Base-by-base conservation (phyloP, 768 basidiomycete genomes). In the Lentinula raphanica region DNA sequence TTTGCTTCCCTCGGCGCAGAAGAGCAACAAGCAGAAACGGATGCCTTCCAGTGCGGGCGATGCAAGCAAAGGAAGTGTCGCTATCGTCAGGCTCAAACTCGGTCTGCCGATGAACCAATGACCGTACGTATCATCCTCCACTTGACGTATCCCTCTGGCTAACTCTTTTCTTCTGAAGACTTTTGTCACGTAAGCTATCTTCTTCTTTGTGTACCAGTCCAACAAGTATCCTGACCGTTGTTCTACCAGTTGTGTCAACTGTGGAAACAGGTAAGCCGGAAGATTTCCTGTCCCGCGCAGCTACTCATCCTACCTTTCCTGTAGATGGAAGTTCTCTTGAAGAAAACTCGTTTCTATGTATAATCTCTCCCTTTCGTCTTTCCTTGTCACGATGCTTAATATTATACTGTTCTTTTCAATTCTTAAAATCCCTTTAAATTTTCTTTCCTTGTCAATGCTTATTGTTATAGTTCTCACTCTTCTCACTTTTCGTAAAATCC, bases 91-190 rank as follows among this genome's bases (percentile, higher is more conserved):
- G 92, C 93, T 65, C 97, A 99, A 70, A 99, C 97, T 7, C 83
- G 97, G 56, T 94, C 92, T 67, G 96, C 97, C 7, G 97, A 98
- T 75, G 97, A 98, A 74, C 95, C 96, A 23, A 98, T 98, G 95
- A 98, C 96, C 2, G 89, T 91, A 69, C 67, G 87, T 79, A 56
- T 36, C 39, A 45, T 39, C 13, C 6, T 32, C 32, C 19, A 25
- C 17, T 17, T 25, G n/a, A n/a, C n/a, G n/a, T 19, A 13, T 36
- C 21, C 12, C 23, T 19, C 13, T 38, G 40, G 25, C 28, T 57
- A 61, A 27, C 67, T 50, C 23, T 46, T 56, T 19, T 48, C 35
- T 17, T 54, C 54, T 39, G 32, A 67, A 91, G 87, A 95, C 94
- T 19, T 96, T 94, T 68, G 92, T 94, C 63, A 94, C 91, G 85